These are phyloP conservation scores for Microdochium bolleyi DNA, from an alignment of 2,329 filamentous ascomycete species.

Conservation along the genomic window DNA sequence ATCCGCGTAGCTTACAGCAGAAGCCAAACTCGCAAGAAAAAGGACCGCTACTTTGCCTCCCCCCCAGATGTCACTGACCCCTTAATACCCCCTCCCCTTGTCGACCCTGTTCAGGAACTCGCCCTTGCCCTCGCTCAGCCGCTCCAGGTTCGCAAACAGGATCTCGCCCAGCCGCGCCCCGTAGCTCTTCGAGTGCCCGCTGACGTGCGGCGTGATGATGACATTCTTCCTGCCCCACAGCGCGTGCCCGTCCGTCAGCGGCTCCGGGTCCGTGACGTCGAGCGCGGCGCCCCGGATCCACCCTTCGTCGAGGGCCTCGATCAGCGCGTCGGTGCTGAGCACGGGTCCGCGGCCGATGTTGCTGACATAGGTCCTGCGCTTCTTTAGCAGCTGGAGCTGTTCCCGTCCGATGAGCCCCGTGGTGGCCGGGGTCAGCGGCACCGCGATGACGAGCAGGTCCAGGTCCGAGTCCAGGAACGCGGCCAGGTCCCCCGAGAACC, in stretches of 20 bases:
- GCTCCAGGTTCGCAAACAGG: slow-evolving; percentile 16
- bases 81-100: slow-evolving; percentile 20
- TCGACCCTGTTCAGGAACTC: slow-evolving; percentile 21
- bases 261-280: slow-evolving; percentile 65
- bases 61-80: no score
- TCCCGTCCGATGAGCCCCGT: slow-evolving; percentile 30
- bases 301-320: slow-evolving; percentile 38
- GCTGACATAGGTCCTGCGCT: slow-evolving; percentile 42
- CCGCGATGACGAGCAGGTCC: slow-evolving; percentile 30
- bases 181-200: slow-evolving; percentile 17
- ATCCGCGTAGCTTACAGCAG: no score
- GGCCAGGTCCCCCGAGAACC: slow-evolving; percentile 31
- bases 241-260: slow-evolving; percentile 51
- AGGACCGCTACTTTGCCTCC: no score
- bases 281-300: slow-evolving; percentile 49
- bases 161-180: slow-evolving; percentile 15
- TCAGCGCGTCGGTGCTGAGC: slow-evolving; percentile 35
- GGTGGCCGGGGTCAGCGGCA: slow-evolving; percentile 31
- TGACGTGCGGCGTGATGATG: slow-evolving; percentile 36
- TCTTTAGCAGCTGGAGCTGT: slow-evolving; percentile 26
- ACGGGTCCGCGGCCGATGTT: slow-evolving; percentile 54
- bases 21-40: no score
- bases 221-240: slow-evolving; percentile 57
- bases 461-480: slow-evolving; percentile 32
- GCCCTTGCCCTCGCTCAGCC: slow-evolving; percentile 13